These are phyloP conservation scores for Hysterium pulicare DNA, from an alignment of 2,329 filamentous ascomycete species.

Conservation along the genomic window DNA sequence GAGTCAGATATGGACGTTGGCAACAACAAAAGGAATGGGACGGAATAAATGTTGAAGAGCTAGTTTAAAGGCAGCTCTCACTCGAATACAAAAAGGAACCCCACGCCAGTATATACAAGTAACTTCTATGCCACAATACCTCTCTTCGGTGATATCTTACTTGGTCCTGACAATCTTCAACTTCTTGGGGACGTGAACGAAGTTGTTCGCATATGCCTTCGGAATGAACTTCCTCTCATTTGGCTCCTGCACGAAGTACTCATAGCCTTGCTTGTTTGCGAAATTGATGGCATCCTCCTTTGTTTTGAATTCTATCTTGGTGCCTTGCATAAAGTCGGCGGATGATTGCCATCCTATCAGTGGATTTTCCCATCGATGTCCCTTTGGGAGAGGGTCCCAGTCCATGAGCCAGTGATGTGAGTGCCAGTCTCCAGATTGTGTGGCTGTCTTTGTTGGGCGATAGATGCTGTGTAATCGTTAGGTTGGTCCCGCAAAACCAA, in stretches of 20 bases:
- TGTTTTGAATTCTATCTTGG: constrained; percentile 80
- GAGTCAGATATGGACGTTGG: too few species aligned
- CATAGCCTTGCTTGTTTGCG: constrained; percentile 97
- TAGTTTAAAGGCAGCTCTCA: too few species aligned
- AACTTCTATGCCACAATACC: not conserved
- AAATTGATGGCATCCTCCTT: constrained; percentile 96
- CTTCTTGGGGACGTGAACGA: constrained; percentile 78
- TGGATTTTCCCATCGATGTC: constrained; percentile 96
- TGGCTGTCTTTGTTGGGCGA: constrained; percentile 87
- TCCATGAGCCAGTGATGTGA: constrained; percentile 92
- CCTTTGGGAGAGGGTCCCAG: constrained; percentile 90
- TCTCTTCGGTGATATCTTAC: constrained; percentile 43
- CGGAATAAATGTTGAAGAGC: too few species aligned
- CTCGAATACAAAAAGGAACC: constrained; percentile 4
- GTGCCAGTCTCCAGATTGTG: constrained; percentile 88
- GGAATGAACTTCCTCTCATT: constrained; percentile 80
- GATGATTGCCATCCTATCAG: constrained; percentile 99
- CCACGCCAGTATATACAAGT: constrained; percentile 25
- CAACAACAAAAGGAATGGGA: too few species aligned
- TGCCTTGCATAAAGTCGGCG: constrained; percentile 91
- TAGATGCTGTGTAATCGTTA: constrained; percentile 66
- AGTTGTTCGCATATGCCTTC: constrained; percentile 98
- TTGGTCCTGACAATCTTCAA: constrained; percentile 79
- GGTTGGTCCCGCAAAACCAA: not conserved
- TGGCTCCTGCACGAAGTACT: constrained; percentile 98